phyloP scores from a whole-genome alignment of 2,329 filamentous ascomycete species.

The Aspergillus tanneri region DNA sequence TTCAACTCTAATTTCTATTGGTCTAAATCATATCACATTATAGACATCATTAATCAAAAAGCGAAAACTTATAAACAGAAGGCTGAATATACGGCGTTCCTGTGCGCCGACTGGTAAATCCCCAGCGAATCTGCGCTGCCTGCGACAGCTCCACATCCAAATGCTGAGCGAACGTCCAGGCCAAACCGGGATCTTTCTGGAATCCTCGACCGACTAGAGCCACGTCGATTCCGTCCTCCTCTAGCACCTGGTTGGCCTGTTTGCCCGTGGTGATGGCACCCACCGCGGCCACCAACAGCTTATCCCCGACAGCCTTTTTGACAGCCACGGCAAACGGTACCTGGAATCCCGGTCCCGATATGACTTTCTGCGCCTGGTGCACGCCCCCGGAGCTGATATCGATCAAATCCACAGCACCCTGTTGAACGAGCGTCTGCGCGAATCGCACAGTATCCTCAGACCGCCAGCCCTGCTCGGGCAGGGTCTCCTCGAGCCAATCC shows the following conservation, averaged over 20 bases:
- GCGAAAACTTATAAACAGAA: constrained; percentile 19
- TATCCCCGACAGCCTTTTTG: constrained; percentile 70
- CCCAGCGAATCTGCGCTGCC: constrained; percentile 70
- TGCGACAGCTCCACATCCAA: constrained; percentile 69
- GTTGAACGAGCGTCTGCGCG: constrained; percentile 64
- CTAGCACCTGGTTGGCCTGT: constrained; percentile 63
- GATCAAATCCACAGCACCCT: constrained; percentile 72
- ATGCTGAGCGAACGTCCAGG: constrained; percentile 70
- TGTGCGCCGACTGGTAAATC: constrained; percentile 39
- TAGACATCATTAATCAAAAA: constrained; percentile 19
- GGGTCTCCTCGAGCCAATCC: constrained; percentile 69
- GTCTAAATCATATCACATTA: background rate
- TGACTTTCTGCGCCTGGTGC: constrained; percentile 49
- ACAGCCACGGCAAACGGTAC: constrained; percentile 69
- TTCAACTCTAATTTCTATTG: background rate
- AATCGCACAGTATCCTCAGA: constrained; percentile 63
- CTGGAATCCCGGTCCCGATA: constrained; percentile 66
- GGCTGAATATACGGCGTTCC: constrained; percentile 23
- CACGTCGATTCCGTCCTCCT: constrained; percentile 61
- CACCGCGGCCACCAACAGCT: constrained; percentile 70
- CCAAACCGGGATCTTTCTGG: constrained; percentile 76
- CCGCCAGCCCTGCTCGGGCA: constrained; percentile 64
- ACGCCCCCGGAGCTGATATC: constrained; percentile 80
- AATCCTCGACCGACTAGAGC: constrained; percentile 73
- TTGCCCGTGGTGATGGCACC: constrained; percentile 70